These are phyloP conservation scores for Iris pallida DNA, from an alignment of 116 monocot species.

Conservation along the genomic window DNA sequence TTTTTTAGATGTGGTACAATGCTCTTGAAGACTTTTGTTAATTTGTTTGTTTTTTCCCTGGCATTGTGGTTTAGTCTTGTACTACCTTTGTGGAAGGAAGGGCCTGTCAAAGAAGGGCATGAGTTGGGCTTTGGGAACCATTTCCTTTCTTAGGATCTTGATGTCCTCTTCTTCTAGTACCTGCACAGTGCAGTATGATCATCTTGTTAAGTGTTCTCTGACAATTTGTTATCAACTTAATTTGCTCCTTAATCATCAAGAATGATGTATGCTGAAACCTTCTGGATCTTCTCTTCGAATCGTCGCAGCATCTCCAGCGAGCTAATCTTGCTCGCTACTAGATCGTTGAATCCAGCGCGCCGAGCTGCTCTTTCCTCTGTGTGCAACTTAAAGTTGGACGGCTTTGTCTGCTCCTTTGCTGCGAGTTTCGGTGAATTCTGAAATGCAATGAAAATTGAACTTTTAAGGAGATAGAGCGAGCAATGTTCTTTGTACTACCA, in stretches of 20 bases:
- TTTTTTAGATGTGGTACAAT: no score
- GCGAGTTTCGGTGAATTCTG: conserved; percentile 33
- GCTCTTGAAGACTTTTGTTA: no score
- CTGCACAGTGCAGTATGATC: conserved; percentile 19
- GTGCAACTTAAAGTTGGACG: conserved; percentile 47
- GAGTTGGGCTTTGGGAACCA: conserved; percentile 81
- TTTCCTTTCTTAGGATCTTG: conserved; percentile 65
- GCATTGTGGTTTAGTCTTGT: no score
- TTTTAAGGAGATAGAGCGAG: no score
- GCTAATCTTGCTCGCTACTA: conserved; percentile 63
- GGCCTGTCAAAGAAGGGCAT: conserved; percentile 76
- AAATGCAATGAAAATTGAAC: not conserved
- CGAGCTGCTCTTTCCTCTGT: conserved; percentile 54
- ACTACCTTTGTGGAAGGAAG: conserved; percentile 66
- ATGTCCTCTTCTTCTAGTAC: conserved; percentile 76
- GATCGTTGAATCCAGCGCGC: conserved; percentile 54
- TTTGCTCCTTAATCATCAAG: no score
- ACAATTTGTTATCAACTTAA: not conserved
- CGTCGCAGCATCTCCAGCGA: conserved; percentile 50
- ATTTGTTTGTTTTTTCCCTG: no score
- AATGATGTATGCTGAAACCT: conserved; percentile 23
- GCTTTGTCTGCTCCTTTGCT: conserved; percentile 45
- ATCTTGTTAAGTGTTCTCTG: not conserved
- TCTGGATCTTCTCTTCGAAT: conserved; percentile 64
- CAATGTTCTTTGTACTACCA: no score